These are phyloP conservation scores for Aspergillus olivimuriae DNA, from an alignment of 495 filamentous ascomycete genomes.

Conservation along the genomic window DNA sequence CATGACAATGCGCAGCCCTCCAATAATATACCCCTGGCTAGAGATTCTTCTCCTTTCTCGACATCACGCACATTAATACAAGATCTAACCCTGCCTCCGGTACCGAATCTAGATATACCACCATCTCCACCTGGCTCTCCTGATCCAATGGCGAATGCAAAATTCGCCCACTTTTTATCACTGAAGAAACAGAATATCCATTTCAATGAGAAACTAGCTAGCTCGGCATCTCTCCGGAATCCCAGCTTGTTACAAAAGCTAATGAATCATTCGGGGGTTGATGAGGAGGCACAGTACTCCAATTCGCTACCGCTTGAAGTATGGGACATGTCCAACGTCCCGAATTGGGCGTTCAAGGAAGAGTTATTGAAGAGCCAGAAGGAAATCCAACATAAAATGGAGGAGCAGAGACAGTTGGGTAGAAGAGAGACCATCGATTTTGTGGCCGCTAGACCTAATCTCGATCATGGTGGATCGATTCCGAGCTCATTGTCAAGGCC, in stretches of 20 bases:
- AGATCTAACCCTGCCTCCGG: constrained; percentile 77
- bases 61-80: constrained; percentile 59
- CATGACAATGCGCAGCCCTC: constrained; percentile 18
- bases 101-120: constrained; percentile 76
- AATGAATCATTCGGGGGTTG: constrained; percentile 72
- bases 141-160: constrained; percentile 53
- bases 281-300: constrained; percentile 61
- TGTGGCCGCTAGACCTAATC: constrained; percentile 45
- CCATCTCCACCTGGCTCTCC: constrained; percentile 77
- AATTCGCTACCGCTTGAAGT: constrained; percentile 62
- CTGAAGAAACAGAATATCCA: constrained; percentile 82
- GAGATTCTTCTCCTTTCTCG: constrained; percentile 64
- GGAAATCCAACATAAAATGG: constrained; percentile 49
- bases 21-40: constrained; percentile 16
- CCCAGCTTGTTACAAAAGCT: constrained; percentile 75
- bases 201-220: constrained; percentile 79
- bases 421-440: constrained; percentile 72
- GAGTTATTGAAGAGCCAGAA: constrained; percentile 62
- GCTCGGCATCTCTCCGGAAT: constrained; percentile 67
- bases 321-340: constrained; percentile 62
- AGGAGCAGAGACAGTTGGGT: constrained; percentile 43
- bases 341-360: constrained; percentile 67
- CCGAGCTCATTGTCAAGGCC: no score
- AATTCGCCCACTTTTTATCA: constrained; percentile 76
- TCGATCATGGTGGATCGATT: no score